Evolutionary conservation across 2,329 filamentous ascomycete genomes (phyloP), one percentile per base, ranked within the genome.

Genomic region (Diplocarpon mali): DNA sequence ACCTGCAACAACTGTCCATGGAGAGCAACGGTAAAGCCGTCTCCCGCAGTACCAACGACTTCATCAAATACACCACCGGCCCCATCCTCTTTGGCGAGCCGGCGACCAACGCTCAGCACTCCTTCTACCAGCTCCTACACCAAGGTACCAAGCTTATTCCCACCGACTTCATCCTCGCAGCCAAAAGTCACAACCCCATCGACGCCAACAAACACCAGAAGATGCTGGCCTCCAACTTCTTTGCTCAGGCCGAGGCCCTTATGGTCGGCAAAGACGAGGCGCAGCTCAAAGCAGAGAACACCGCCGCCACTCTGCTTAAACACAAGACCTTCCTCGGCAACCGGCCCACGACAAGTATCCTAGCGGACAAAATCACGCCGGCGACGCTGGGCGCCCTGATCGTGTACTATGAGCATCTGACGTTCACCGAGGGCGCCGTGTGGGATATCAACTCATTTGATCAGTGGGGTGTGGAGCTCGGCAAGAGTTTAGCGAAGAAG

Each of bases 371-470:
- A 72, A 96, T 98, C 64, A 95, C 92, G 14, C 92, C 92, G 8
- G 86, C 82, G 35, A 88, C 94, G 60, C 78, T 98, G 38, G 92
- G 92, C 62, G 90, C 92, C 3, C 70, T 98, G 58, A 98, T 98
- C 59, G 90, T 88, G 54, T 98, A 96, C 76, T 98, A 98, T 69
- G 92, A 98, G 75, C 92, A 98, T 70, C 70, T 96, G 50, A 96
- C 92, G 45, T 98, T 98, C 67, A 93, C 86, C 31, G 92, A 98
- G 71, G 92, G 92, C 60, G 90, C 89, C 42, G 75, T 98, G 64
- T 98, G 92, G 92, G 94, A 96, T 71, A 95, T 98, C 74, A 98
- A 98, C 78, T 88, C 83, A 62, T 98, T 96, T 64, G 92, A 98
- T 70, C 92, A 98, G 74, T 98, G 92, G 92, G 92, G 92, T 69